Base-by-base conservation (phyloP, 2,329 filamentous ascomycete genomes). In the Penicillium sp. region DNA sequence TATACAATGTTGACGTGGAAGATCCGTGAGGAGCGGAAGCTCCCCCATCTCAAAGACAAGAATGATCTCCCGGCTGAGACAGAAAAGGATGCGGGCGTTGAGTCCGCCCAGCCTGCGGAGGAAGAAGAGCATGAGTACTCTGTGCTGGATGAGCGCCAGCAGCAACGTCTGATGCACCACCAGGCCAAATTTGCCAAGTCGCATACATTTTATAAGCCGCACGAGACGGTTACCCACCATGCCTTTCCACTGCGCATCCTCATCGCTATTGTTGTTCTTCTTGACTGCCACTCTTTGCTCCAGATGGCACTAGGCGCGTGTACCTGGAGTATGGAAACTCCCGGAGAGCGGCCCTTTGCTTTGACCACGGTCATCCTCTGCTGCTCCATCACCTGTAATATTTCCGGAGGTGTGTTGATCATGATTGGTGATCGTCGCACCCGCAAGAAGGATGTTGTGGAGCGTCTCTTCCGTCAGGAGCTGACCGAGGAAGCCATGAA, bases 191-290 rank as follows among this genome's bases (percentile, higher is more conserved):
- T 95, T 70, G 84, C 89, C 71, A 92, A 89, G 68, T 92, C 89
- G 0, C 92, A 96, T 74, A 93, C 90, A 6, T 96, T 94, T 76
- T 96, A 96, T 81, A 93, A 93, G 70, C 91, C 92, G 0, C 89
- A 96, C 75, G 92, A 96, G 76, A 96, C 92, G 0, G 82, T 86
- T 37, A 96, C 92, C 0, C 92, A 96, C 73, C 83, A 87, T 71
- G 89, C 92, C 0, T 96, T 96, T 63, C 91, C 92, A 0, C 80
- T 93, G 1, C 83, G 84, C 35, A 81, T 92, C 6, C 86, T 96
- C 35, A 83, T 95, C 40, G 87, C 90, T 59, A 88, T 94, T 60
- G 89, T 94, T n/a, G 81, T 91, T 6, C 80, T 96, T 2, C 83
- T 95, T 3, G 92, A 96, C 74, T 88, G 85, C 63, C 92, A 96